Evolutionary conservation across 192 early-diverging fungal species (phyloP), one percentile per base, ranked within the genome.

Genomic region (Piromyces finnis): DNA sequence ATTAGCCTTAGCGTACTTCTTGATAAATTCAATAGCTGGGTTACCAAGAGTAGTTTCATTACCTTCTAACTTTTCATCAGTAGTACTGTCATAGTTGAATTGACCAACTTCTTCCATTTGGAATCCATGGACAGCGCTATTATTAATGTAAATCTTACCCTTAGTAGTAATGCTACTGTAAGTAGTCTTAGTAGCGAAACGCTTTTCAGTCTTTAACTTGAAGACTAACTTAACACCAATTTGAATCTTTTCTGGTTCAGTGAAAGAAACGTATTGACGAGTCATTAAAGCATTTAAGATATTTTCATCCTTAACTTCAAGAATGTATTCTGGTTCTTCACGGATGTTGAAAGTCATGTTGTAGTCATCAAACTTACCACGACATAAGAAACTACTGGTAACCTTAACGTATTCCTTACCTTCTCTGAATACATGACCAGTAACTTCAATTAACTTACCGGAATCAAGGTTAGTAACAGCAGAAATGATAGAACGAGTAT

Each of bases 371-470:
- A 95, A 98, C 77, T 85, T 85, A 37, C 96, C 96, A 84, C 96
- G 93, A 90, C 94, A 96, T 87, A 98, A 90, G 91, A 98, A 98
- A 80, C 92, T 91, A 78, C 88, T 91, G 37, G 93, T 93, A 39
- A 98, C 92, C 87, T 97, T 94, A 82, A 96, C 88, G 32, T 95
- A 86, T 26, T 93, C 90, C 51, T 68, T 68, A 68, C 51, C 51
- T 68, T 68, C 51, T 68, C 51, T 68, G 9, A 68, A 68, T 30
- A 96, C 87, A 30, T 89, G 85, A 30, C 93, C 94, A 88, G 91
- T 92, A 87, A 98, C 95, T 82, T 94, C 92, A 79, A 96, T 92
- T 82, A 93, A 88, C 89, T 98, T 98, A 80, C 96, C 96, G 80
- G 94, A 88, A 77, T 96, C 95, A 81, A 87, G 92, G 86, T 95